Evolutionary conservation across 225 moss, liverwort and hornwort species (phyloP), one percentile per base, ranked within the genome.

Genomic region (Rhytidiadelphus loreus): DNA sequence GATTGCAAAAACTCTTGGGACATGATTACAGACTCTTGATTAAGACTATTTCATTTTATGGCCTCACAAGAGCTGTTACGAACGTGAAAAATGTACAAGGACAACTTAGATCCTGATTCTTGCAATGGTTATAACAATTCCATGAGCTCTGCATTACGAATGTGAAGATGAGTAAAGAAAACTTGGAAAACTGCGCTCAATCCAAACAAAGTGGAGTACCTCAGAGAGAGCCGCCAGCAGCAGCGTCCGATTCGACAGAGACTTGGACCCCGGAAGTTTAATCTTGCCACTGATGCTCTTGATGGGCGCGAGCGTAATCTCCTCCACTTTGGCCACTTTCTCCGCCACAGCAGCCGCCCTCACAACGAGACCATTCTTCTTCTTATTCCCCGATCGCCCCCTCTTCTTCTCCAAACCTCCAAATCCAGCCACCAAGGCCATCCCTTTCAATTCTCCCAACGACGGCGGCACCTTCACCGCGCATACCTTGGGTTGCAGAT

Each of bases 261-360:
- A 99, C 93, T 99, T 99, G 41, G 98, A 99, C 52, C 97, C 98
- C 33, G 96, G 98, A 64, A 99, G 96, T 91, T 99, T 99, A 64
- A 99, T 95, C 43, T 87, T 96, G 56, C 97, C 97, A 23, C 90
- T 93, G 44, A 99, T 96, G 78, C 87, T 83, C 84, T 92, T 95
- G 74, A 99, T 96, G 14, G 92, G 95, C 62, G 90, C 86, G 79
- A 99, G 64, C 71, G 94, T 96, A 77, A 97, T 91, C 88, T 97
- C 95, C 76, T 99, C 96, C 48, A 92, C 89, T 20, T 91, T 88
- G 11, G 93, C 91, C 22, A 88, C 92, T 85, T 92, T 93, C 89
- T 94, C 96, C 37, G 91, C 92, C 70, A 93, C 92, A 9, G 91
- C 94, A 15, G 90, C 87, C 41, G 93, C 92, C 56, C 92, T 81